Evolutionary conservation across 352 stramenopile genomes (phyloP).

Genomic region (Phytopythium vexans): DNA sequence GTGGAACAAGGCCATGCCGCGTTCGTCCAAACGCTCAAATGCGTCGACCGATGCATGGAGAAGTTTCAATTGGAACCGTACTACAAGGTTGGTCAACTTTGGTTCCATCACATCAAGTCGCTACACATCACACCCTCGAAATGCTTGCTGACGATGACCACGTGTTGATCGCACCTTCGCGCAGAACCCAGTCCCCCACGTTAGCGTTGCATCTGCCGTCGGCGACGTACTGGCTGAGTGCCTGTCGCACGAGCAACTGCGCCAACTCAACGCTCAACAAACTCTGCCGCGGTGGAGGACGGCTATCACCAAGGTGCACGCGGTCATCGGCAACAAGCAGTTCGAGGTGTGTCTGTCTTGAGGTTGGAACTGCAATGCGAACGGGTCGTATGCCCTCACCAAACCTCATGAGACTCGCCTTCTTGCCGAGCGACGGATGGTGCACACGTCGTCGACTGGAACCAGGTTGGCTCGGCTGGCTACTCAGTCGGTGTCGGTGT

Average conservation of each 20-base stretch:
- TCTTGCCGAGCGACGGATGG: too few species aligned
- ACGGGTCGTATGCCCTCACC: too few species aligned
- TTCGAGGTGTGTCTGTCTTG: constrained; percentile 36
- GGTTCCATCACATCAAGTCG: constrained; percentile 9
- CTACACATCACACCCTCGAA: constrained; percentile 9
- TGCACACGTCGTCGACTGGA: too few species aligned
- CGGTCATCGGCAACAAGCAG: constrained; percentile 83
- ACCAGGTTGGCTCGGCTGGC: neutral
- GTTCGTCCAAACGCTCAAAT: constrained; percentile 38
- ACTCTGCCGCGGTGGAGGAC: constrained; percentile 9
- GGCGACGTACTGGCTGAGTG: constrained; percentile 37
- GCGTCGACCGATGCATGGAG: constrained; percentile 61
- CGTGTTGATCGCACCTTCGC: constrained; percentile 4
- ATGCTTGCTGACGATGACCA: constrained; percentile 43
- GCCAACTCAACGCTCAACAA: constrained; percentile 10
- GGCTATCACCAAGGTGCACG: constrained; percentile 43
- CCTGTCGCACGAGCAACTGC: constrained; percentile 35
- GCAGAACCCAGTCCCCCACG: constrained; percentile 75
- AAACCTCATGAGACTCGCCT: too few species aligned
- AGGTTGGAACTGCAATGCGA: too few species aligned
- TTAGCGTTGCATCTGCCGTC: constrained; percentile 72
- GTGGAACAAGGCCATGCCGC: constrained; percentile 32
- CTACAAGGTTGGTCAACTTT: constrained; percentile 41
- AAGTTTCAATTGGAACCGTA: constrained; percentile 48
- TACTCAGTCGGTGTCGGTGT: constrained; percentile 41